These are phyloP conservation scores for Isabelozyma rhagii DNA, from an alignment of 805 yeast genomes.

Conservation along the genomic window DNA sequence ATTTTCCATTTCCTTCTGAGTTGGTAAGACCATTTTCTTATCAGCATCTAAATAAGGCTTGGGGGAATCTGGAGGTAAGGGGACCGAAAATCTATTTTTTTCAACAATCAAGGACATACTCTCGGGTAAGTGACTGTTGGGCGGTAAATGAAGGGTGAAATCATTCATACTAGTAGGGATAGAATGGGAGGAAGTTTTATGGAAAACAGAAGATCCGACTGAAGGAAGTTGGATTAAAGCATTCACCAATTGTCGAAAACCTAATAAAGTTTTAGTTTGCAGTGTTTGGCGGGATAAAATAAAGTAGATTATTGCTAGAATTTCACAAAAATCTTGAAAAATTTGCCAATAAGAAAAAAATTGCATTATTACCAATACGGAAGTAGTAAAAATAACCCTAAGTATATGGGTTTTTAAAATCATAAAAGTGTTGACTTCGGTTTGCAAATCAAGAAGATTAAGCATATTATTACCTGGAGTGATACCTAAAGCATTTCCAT, in stretches of 20 bases:
- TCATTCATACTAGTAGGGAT: conserved; percentile 3
- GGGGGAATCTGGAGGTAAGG: conserved; percentile 43
- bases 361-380: conserved; percentile 3
- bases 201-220: conserved; percentile 5
- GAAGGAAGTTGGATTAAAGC: not conserved
- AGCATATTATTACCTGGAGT: conserved; percentile 4
- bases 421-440: conserved; percentile 12
- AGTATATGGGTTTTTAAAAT: conserved; percentile 14
- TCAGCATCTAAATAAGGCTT: conserved; percentile 42
- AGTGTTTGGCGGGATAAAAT: conserved; percentile 4
- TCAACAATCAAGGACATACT: conserved; percentile 30
- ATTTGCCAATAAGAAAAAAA: not conserved
- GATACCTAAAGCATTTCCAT: not conserved
- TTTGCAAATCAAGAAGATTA: conserved; percentile 9
- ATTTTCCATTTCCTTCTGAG: conserved; percentile 26
- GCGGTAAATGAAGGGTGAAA: conserved; percentile 7
- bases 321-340: conserved; percentile 1
- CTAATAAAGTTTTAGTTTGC: not conserved
- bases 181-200: conserved; percentile 6
- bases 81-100: conserved; percentile 19
- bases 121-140: conserved; percentile 18
- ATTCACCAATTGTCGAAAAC: not conserved
- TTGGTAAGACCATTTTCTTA: conserved; percentile 36
- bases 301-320: conserved; percentile 2
- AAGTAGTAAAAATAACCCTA: conserved; percentile 9